Base-by-base conservation (phyloP, 345 rosid species). In the Microcos paniculata region DNA sequence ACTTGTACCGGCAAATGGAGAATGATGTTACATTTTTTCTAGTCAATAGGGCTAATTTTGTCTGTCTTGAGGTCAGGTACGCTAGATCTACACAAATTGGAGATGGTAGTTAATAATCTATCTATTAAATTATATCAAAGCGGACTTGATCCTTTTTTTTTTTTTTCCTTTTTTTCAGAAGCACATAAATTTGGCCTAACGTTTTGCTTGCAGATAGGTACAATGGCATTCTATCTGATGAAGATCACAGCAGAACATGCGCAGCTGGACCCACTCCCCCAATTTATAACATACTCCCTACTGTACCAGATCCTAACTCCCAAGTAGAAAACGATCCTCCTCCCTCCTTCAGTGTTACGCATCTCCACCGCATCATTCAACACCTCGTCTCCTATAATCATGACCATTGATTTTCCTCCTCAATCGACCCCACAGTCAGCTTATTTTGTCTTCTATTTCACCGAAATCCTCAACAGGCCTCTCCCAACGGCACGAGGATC, bases 201-300 rank as follows among this genome's bases (percentile, higher is more conserved):
- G n/a, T 62, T 62, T 30, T 30, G 21, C 23, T 23, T 18, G 48
- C 53, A 72, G 74, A n/a, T n/a, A n/a, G n/a, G 61, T 80, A 62
- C 63, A 28, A 58, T 0, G 53, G 76, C 10, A 12, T 35, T 33
- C 13, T 69, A 4, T n/a, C 73, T 0, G 72, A 45, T 13, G 76
- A 74, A 74, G 33, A 55, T 13, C 45, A 70, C 72, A 70, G 74
- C 63, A 62, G 79, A 10, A 74, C 70, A 38, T 78, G 84, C 79
- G 30, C 70, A 78, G 45, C 56, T 30, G 81, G 72, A 70, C 61
- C n/a, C 18, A 57, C 40, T 24, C 69, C 72, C 53, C 23, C 74
- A 21, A 15, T 12, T 30, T 59, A 30, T 59, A 24, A 24, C 8
- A 18, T 0, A 28, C 5, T 59, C 38, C 19, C 19, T 6, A 59